These are phyloP conservation scores for California macrophylla DNA, from an alignment of 441 rosid species.

Conservation along the genomic window DNA sequence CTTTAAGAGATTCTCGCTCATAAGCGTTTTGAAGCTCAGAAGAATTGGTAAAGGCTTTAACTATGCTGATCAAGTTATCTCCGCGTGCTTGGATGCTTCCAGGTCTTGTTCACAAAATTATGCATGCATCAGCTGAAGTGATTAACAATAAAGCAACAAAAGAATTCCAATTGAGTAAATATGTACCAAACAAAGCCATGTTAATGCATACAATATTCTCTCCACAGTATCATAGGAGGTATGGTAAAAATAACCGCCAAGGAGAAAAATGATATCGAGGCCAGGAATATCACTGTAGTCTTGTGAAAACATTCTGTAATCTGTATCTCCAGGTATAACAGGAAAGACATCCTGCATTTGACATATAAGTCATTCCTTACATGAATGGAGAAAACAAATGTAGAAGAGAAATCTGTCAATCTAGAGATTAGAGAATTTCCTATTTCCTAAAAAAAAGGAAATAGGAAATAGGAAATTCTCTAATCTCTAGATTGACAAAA, in stretches of 20 bases:
- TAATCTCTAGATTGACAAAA: too few relatives aligned
- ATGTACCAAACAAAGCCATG: constrained; percentile 50
- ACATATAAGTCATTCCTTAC: constrained; percentile 5
- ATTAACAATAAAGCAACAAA: constrained; percentile 20
- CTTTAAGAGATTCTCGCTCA: constrained; percentile 42
- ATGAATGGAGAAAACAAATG: not conserved
- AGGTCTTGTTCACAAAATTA: constrained; percentile 58
- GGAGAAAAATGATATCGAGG: constrained; percentile 92
- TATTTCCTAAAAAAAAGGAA: too few relatives aligned
- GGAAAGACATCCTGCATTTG: constrained; percentile 75
- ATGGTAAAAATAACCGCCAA: constrained; percentile 97
- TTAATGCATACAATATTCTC: constrained; percentile 84
- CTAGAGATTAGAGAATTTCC: too few relatives aligned
- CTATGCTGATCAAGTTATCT: constrained; percentile 65
- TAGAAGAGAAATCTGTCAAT: not conserved
- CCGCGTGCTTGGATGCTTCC: constrained; percentile 99
- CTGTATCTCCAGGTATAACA: constrained; percentile 89
- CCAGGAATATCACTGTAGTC: constrained; percentile 89
- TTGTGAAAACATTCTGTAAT: constrained; percentile 85
- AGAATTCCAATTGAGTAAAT: constrained; percentile 22
- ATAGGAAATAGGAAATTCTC: too few relatives aligned
- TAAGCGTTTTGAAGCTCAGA: constrained; percentile 49
- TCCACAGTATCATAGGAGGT: constrained; percentile 90
- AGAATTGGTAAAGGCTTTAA: constrained; percentile 74
- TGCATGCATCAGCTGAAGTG: constrained; percentile 28